phyloP scores from a whole-genome alignment of 768 basidiomycete genomes.

The Suillus luteus region DNA sequence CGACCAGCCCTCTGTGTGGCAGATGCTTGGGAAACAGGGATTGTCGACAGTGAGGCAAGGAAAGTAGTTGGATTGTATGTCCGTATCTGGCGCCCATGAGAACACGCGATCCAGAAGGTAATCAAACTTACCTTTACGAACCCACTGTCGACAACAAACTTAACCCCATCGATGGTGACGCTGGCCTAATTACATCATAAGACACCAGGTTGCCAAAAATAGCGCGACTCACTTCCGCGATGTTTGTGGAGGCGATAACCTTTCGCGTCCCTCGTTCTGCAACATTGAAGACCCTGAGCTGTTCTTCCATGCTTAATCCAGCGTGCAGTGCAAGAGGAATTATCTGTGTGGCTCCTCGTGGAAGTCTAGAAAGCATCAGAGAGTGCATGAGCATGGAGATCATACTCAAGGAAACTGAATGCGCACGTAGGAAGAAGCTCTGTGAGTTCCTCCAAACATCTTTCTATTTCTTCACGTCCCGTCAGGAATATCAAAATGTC shows the following conservation, averaged over 20 bases:
- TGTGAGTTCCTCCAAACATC: slow-evolving; percentile 75
- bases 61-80: slow-evolving; percentile 86
- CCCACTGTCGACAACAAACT: slow-evolving; percentile 91
- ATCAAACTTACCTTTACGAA: slow-evolving; percentile 79
- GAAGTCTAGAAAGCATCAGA: slow-evolving; percentile 40
- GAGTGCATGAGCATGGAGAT: slow-evolving; percentile 11
- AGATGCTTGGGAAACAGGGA: slow-evolving; percentile 85
- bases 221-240: slow-evolving; percentile 73
- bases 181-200: slow-evolving; percentile 60
- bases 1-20: slow-evolving; percentile 93
- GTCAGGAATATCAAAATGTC: slow-evolving; percentile 95
- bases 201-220: not conserved
- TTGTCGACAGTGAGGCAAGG: slow-evolving; percentile 80
- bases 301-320: slow-evolving; percentile 85
- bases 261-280: slow-evolving; percentile 79
- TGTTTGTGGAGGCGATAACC: slow-evolving; percentile 92
- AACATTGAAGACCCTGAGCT: slow-evolving; percentile 81
- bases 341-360: slow-evolving; percentile 56
- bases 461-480: slow-evolving; percentile 95
- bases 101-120: not conserved
- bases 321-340: slow-evolving; percentile 82
- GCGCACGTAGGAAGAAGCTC: slow-evolving; percentile 75
- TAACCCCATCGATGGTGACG: slow-evolving; percentile 95
- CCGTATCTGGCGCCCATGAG: slow-evolving; percentile 60
- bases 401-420: not conserved